Evolutionary conservation across 306 rosid genomes (phyloP), one percentile per base, ranked within the genome.

Genomic region (Trifolium dubium): DNA sequence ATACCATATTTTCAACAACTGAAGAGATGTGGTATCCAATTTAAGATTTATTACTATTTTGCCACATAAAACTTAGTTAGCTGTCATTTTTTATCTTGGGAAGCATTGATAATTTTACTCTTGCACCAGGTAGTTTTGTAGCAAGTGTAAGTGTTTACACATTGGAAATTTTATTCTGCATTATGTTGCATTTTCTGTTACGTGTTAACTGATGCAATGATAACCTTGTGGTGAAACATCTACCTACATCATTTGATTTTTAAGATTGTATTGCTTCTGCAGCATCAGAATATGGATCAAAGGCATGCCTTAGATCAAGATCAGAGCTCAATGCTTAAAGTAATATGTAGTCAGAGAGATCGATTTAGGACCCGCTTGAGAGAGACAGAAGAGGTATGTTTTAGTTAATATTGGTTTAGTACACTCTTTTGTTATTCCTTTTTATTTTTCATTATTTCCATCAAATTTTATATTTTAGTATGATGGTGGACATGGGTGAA

Each of bases 241-340:
- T 31, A 31, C 19, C 23, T 31, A 30, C 19, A 60, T 60, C 43
- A 68, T 72, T 55, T 50, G 79, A 70, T 77, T 50, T 76, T 76
- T 6, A 62, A 73, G 58, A 82, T 58, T 64, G 29, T 54, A 15
- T 76, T 60, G 53, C 61, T 46, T 77, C 30, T 63, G 79, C 39
- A 84, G 81, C 75, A 66, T 74, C 96, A 89, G 96, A 86, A 66
- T 77, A 79, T 82, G 55, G 97, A 77, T 40, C 97, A 90, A 74
- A 88, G 86, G 83, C 92, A 80, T 44, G 78, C 86, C 71, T 69
- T 80, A 6, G 97, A 92, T 59, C 99, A 86, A 75, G 96, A 94
- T 64, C 99, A 92, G 80, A 94, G 95, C 77, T 90, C 99, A 76
- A 94, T 94, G 99, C 97, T 94, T 64, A 94, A 92, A 89, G 99